phyloP scores from a whole-genome alignment of 306 rosid species.

The Fragaria ananassa region DNA sequence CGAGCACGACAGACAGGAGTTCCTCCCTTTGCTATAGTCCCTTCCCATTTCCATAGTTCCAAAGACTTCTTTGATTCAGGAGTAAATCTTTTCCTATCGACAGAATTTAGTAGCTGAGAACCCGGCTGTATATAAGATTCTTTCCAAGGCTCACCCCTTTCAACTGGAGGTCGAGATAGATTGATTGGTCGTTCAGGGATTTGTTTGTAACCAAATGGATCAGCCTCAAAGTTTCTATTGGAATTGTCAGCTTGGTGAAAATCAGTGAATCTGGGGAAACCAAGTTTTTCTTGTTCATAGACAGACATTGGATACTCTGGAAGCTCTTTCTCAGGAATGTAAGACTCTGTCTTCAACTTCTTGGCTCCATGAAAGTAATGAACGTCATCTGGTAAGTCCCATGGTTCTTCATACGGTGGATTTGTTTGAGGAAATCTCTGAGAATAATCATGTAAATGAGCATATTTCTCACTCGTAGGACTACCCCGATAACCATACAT shows the following conservation, averaged over 20 bases:
- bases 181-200: conserved; percentile 45
- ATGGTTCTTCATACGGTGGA: conserved; percentile 55
- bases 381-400: conserved; percentile 58
- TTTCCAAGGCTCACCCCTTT: conserved; percentile 60
- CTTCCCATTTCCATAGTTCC: conserved; percentile 97
- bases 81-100: conserved; percentile 54
- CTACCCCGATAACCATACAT: conserved; percentile 46
- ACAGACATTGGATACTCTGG: conserved; percentile 71
- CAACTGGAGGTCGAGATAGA: conserved; percentile 42
- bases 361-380: conserved; percentile 54
- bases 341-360: conserved; percentile 53
- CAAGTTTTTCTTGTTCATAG: conserved; percentile 57
- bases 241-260: conserved; percentile 43
- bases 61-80: conserved; percentile 60
- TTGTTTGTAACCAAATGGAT: conserved; percentile 50
- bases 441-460: conserved; percentile 42
- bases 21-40: conserved; percentile 98
- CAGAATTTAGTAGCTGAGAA: conserved; percentile 44
- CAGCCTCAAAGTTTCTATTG: conserved; percentile 52
- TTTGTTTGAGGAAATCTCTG: conserved; percentile 49
- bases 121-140: conserved; percentile 52
- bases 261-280: conserved; percentile 48
- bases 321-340: conserved; percentile 66
- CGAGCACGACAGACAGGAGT: conserved; percentile 95
- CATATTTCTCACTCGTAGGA: conserved; percentile 60